A percentile compares a stretch with the other conserved stretches of the same genome.
Evolutionary conservation across 2,329 filamentous ascomycete species (phyloP).

Genomic region (Aspergillus fumigatiaffinis): DNA sequence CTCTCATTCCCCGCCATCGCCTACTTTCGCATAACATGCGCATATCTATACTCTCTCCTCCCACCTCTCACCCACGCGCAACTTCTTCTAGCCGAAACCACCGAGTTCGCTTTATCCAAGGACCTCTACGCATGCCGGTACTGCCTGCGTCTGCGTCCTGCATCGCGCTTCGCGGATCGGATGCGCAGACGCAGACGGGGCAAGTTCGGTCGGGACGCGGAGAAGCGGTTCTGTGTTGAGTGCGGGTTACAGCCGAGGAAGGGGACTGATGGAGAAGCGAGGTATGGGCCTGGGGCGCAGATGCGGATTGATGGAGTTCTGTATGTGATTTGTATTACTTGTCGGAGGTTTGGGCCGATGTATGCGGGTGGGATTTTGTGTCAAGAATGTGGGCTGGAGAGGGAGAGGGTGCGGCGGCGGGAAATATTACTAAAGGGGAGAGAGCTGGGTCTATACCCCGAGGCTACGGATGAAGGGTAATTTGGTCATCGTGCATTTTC

Average conservation of each 20-base stretch:
- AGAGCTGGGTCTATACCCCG: too few species aligned
- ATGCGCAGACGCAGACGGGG: conserved; percentile 22
- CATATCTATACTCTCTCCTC: conserved; percentile 22
- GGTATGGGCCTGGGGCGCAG: conserved; percentile 24
- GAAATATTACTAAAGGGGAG: neutral
- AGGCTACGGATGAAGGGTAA: neutral
- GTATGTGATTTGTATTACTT: conserved; percentile 22
- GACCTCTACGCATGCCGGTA: conserved; percentile 25
- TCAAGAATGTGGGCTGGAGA: conserved; percentile 6
- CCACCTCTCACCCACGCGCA: conserved; percentile 17
- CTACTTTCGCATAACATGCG: conserved; percentile 23
- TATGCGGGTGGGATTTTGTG: conserved; percentile 10
- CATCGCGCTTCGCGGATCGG: conserved; percentile 20
- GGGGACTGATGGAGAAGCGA: conserved; percentile 12
- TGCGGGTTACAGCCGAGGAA: conserved; percentile 22
- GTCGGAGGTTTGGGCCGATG: conserved; percentile 15
- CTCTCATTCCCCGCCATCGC: conserved; percentile 25
- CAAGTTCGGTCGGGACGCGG: conserved; percentile 14
- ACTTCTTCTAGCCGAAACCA: conserved; percentile 22
- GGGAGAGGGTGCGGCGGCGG: neutral
- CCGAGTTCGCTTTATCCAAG: conserved; percentile 14
- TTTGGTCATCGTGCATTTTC: neutral
- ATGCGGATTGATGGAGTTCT: conserved; percentile 15
- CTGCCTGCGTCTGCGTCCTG: conserved; percentile 24
- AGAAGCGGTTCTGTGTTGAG: conserved; percentile 25